Evolutionary conservation across 176 grass and related monocot species (phyloP).

Genomic region (Ensete glaucum): DNA sequence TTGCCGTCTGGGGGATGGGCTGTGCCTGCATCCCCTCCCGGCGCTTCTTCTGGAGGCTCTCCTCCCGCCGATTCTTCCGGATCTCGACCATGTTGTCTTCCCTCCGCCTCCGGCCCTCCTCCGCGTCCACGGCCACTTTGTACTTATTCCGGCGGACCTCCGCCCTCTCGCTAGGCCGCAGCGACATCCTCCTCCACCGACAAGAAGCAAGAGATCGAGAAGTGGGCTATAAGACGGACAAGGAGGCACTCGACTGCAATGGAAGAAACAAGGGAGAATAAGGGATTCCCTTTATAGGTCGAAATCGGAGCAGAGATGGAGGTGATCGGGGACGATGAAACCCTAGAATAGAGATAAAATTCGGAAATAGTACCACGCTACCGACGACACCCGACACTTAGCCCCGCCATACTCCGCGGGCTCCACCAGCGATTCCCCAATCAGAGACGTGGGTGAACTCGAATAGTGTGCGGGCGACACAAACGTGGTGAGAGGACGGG

Average conservation of each 20-base stretch:
- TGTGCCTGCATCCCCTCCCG: slow-evolving; percentile 69
- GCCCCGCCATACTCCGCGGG: too few species aligned
- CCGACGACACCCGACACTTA: too few species aligned
- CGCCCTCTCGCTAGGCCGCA: slow-evolving; percentile 64
- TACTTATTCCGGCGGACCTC: slow-evolving; percentile 78
- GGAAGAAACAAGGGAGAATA: not conserved
- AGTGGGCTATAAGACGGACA: too few species aligned
- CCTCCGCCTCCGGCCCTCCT: slow-evolving; percentile 78
- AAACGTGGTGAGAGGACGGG: too few species aligned
- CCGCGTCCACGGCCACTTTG: slow-evolving; percentile 87
- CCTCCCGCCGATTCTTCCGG: slow-evolving; percentile 84
- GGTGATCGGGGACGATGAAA: not conserved
- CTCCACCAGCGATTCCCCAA: too few species aligned
- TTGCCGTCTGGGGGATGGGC: not conserved
- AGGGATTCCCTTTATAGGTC: not conserved
- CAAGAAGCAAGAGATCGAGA: not conserved
- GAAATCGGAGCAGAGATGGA: not conserved
- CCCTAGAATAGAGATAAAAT: not conserved
- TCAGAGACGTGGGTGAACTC: too few species aligned
- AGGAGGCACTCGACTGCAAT: not conserved
- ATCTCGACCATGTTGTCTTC: slow-evolving; percentile 99
- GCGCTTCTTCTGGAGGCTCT: slow-evolving; percentile 92
- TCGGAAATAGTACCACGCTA: too few species aligned
- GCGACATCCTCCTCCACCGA: slow-evolving; percentile 38
- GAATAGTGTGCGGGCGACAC: too few species aligned